Evolutionary conservation across 768 basidiomycete species (phyloP).

Genomic region (Tricholoma saponaceum): DNA sequence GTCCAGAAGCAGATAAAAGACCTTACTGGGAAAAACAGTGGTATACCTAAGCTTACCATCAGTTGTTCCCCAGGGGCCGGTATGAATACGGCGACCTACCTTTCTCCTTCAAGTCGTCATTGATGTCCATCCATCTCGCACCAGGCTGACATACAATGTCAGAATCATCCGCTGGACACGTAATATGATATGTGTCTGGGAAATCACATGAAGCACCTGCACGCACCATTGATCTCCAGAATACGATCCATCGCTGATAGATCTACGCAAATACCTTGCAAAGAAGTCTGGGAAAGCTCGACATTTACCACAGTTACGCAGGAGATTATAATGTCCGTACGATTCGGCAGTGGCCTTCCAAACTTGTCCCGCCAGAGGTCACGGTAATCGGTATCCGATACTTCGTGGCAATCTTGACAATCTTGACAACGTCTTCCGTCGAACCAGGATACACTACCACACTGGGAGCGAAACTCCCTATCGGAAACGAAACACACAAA

Average conservation of each 20-base stretch:
- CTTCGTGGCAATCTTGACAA: constrained; percentile 72
- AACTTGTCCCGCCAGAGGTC: constrained; percentile 76
- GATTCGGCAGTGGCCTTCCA: constrained; percentile 74
- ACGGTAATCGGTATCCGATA: constrained; percentile 75
- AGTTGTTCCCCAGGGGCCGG: neutral
- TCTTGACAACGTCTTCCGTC: constrained; percentile 79
- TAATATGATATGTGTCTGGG: neutral
- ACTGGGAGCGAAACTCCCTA: constrained; percentile 37
- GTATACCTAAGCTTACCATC: constrained; percentile 45
- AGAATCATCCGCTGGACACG: constrained; percentile 53
- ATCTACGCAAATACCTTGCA: constrained; percentile 77
- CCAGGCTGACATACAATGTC: constrained; percentile 77
- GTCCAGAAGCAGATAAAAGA: neutral
- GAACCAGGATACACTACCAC: constrained; percentile 61
- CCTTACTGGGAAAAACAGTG: constrained; percentile 78
- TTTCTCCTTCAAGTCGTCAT: constrained; percentile 59
- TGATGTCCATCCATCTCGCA: constrained; percentile 66
- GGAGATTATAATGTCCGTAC: constrained; percentile 28
- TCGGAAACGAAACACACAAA: constrained; percentile 13
- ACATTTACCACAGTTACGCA: neutral
- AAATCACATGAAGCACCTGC: neutral
- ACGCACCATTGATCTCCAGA: constrained; percentile 64
- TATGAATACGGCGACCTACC: constrained; percentile 27
- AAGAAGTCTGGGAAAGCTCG: constrained; percentile 18
- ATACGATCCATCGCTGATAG: constrained; percentile 78